Percentiles rank a stretch among this genome's conserved stretches.
Conservation (phyloP, 306 rosid species). For the Gynostemma pentaphyllum region DNA sequence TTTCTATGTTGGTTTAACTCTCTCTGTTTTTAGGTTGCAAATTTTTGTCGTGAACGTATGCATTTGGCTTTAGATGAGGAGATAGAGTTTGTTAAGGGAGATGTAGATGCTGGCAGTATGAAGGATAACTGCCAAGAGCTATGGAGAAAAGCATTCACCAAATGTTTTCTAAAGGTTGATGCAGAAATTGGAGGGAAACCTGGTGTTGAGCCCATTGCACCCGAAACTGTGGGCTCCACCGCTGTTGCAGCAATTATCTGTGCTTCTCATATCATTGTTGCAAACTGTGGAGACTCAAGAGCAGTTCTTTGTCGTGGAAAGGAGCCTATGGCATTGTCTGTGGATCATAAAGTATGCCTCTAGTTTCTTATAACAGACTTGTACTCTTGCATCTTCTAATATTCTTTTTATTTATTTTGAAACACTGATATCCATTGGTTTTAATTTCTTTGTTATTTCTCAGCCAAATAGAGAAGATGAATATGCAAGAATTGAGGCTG, state of each 20-base stretch:
- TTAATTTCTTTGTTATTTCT: constrained; percentile 9
- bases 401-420: background rate
- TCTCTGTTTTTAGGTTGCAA: constrained; percentile 46
- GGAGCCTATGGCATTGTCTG: constrained; percentile 75
- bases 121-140: constrained; percentile 50
- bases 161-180: constrained; percentile 71
- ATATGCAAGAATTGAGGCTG: constrained; percentile 78
- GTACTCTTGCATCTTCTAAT: background rate
- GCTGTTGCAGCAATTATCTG: constrained; percentile 68
- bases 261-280: constrained; percentile 74
- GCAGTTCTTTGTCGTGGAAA: constrained; percentile 88
- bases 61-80: constrained; percentile 83
- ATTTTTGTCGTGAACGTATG: constrained; percentile 62
- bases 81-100: constrained; percentile 42
- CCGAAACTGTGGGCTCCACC: constrained; percentile 92
- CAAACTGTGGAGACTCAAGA: constrained; percentile 89
- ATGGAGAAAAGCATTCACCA: constrained; percentile 61
- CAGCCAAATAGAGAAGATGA: constrained; percentile 89
- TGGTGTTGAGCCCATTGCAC: constrained; percentile 53
- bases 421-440: constrained; percentile 19
- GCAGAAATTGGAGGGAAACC: constrained; percentile 69
- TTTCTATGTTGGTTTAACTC: background rate
- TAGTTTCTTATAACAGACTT: background rate
- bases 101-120: constrained; percentile 26
- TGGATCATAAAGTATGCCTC: constrained; percentile 65